Base-by-base conservation (phyloP, 768 basidiomycete species). In the Hygrocybe coccinea region DNA sequence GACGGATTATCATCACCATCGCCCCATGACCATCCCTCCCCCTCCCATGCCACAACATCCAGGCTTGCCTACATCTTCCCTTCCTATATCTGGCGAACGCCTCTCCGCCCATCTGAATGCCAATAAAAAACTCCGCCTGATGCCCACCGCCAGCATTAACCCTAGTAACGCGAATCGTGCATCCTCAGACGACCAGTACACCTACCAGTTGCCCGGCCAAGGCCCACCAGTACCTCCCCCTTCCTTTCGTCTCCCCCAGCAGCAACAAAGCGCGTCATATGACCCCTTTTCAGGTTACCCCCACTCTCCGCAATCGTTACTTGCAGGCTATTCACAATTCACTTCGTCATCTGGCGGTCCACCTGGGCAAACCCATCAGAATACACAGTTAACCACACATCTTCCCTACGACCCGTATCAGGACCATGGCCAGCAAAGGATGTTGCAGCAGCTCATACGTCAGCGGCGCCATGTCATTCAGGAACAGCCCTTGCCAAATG, bases 21-120 rank as follows among this genome's bases (percentile, higher is more conserved):
- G 56, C 22, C 60, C 59, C 47, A 61, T 71, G 14, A 51, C 67
- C 48, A 67, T 71, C 53, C 67, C 71, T 5, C 65, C 66, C 5
- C 66, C 68, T 8, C 63, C 70, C 10, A 61, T 70, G 35, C 64
- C 69, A 22, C 56, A 64, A 57, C 59, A 65, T 56, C 50, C 62
- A 54, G 52, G 56, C 50, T 47, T 62, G 9, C 62, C 56, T 53
- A 56, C 56, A 14, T 61, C 50, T 37, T 45, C 54, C 34, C 39
- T 48, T 34, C 51, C 53, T 50, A 57, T 63, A 34, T 52, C 51
- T 22, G 50, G 35, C 34, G 52, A 53, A 22, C 50, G 50, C 24
- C 56, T 35, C 49, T 43, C 47, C 24, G 33, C 21, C 36, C 47
- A 63, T 29, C 38, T 48, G 11, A 56, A 63, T 47, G 60, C 63